Conservation (phyloP, 495 filamentous ascomycete species). For the Aspergillus steynii region DNA sequence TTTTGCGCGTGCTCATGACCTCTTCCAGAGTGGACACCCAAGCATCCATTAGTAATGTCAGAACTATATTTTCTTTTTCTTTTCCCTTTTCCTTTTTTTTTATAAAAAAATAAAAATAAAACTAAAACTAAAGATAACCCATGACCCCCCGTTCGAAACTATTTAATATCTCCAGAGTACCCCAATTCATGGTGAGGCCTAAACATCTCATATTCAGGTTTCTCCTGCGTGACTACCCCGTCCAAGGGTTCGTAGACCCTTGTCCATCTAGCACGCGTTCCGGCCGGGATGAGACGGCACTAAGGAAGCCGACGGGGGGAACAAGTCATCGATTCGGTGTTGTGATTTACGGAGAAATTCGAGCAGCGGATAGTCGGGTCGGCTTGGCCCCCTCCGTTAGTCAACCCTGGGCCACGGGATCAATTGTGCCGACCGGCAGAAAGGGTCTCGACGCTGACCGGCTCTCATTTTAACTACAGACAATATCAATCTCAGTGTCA, state of each 20-base stretch:
- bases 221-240: too few relatives aligned
- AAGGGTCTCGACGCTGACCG: slow-evolving; percentile 1
- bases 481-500: too few relatives aligned
- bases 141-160: too few relatives aligned
- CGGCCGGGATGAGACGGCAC: neutral
- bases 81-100: neutral
- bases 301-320: neutral
- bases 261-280: neutral
- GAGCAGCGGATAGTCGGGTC: slow-evolving; percentile 17
- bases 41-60: neutral
- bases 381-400: slow-evolving; percentile 13
- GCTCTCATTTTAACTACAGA: neutral
- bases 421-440: slow-evolving; percentile 15
- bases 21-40: neutral
- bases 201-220: too few relatives aligned
- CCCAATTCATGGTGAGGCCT: too few relatives aligned
- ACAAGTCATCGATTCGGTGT: slow-evolving; percentile 7
- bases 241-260: neutral
- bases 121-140: too few relatives aligned
- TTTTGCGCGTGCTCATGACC: neutral
- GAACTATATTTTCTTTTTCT: neutral
- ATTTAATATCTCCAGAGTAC: too few relatives aligned
- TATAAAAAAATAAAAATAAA: too few relatives aligned
- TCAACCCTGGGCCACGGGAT: slow-evolving; percentile 13
- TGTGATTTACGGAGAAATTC: slow-evolving; percentile 38